Evolutionary conservation across 441 rosid species (phyloP), one percentile per base, ranked within the genome.

Genomic region (Euphorbia schlechtendalii): DNA sequence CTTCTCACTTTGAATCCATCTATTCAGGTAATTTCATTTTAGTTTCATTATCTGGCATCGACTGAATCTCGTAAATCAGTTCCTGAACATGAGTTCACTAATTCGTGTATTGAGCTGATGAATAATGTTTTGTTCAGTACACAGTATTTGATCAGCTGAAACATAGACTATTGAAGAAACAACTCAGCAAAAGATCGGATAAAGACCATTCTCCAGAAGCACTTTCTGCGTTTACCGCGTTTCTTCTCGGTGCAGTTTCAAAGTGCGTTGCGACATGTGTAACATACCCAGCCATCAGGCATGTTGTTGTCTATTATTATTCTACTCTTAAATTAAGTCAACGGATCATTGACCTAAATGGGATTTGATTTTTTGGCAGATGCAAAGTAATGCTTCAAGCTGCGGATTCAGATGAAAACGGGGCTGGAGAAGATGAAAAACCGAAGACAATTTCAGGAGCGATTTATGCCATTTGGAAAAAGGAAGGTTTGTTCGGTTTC

Each of bases 261-360:
- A 92, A 92, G 77, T 85, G 94, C 71, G 66, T 83, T 61, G 97
- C 98, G 15, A 92, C 97, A 24, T 74, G 81, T 70, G 36, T 84
- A 76, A 92, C 98, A 58, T 92, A 90, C 73, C 98, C 97, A 22
- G 97, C 96, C 36, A 88, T 92, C 74, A 88, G 97, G 96, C 85
- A 75, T 21, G 45, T 54, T 1, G 60, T 54, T 6, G 34, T 62
- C 43, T 25, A 27, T 27, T 5, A n/a, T 36, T 36, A 36, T 36
- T 36, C 4, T 36, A 9, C 40, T 36, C 40, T 36, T 3, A 36
- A 36, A 36, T 36, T 36, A 36, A 3, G 40, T 36, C 40, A 4
- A n/a, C 40, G 40, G 40, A 3, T 36, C 40, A 36, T 45, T 62
- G 54, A 52, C 17, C 40, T 43, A 43, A 36, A 8, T 34, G 54